Percentiles rank a stretch among this genome's conserved stretches.
These are phyloP conservation scores for Protomyces macrosporus DNA, from an alignment of 1,139 yeast genomes.

Conservation along the genomic window DNA sequence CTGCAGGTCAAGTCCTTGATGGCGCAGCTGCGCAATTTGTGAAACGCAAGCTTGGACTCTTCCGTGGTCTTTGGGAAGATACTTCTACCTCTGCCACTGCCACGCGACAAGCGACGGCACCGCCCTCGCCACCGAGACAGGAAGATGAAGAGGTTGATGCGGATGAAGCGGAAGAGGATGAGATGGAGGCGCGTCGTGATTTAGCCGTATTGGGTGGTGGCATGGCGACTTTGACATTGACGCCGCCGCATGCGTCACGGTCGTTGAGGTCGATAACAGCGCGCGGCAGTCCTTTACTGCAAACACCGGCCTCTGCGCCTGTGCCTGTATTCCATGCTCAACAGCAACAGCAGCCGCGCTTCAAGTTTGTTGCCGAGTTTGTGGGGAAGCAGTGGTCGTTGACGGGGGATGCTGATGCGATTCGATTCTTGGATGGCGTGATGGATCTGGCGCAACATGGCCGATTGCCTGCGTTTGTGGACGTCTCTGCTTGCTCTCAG, in stretches of 20 bases:
- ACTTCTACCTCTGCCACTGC: no score
- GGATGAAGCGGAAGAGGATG: background rate
- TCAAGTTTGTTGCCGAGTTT: constrained; percentile 16
- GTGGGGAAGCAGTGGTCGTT: constrained; percentile 24
- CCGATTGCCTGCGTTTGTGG: constrained; percentile 8
- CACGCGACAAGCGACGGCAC: background rate
- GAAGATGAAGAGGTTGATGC: background rate
- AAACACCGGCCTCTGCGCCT: background rate
- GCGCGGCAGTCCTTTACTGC: background rate
- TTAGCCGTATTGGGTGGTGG: background rate
- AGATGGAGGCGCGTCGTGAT: background rate
- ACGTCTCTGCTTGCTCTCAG: background rate
- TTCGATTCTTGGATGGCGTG: constrained; percentile 17
- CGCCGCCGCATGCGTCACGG: background rate
- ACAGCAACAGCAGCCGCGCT: constrained; percentile 7
- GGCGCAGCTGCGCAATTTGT: background rate
- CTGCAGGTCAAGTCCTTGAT: background rate
- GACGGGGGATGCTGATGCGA: constrained; percentile 23
- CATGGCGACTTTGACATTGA: background rate
- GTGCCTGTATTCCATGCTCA: background rate
- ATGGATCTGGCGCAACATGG: constrained; percentile 19
- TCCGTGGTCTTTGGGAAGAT: constrained; percentile 23
- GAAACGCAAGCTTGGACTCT: constrained; percentile 11
- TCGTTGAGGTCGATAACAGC: background rate
- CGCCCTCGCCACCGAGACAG: background rate